phyloP scores from a whole-genome alignment of 2,329 filamentous ascomycete species.

The Neophaeococcomyces aloes region DNA sequence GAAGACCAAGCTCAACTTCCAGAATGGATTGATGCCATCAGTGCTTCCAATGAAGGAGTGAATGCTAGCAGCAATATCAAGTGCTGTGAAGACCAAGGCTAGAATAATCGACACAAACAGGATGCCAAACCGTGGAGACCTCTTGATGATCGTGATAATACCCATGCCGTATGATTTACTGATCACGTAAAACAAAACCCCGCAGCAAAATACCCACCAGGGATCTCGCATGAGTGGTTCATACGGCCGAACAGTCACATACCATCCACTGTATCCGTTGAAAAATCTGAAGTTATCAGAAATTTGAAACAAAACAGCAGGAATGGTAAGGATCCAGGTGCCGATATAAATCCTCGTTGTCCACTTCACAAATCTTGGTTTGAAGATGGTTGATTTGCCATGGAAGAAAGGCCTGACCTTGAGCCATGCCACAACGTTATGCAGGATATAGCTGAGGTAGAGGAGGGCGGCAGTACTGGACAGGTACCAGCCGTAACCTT shows the following conservation, averaged over 20 bases:
- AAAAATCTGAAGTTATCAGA: conserved; percentile 57
- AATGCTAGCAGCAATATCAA: conserved; percentile 52
- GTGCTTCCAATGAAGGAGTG: conserved; percentile 23
- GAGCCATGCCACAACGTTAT: conserved; percentile 59
- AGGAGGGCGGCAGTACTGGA: conserved; percentile 50
- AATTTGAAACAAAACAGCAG: conserved; percentile 56
- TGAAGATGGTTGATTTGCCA: conserved; percentile 37
- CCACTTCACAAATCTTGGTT: conserved; percentile 17
- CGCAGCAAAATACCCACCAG: conserved; percentile 57
- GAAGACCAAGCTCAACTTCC: conserved; percentile 51
- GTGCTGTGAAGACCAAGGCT: conserved; percentile 48
- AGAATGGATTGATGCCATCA: conserved; percentile 50
- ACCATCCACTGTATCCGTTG: conserved; percentile 44
- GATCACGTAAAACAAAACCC: conserved; percentile 48
- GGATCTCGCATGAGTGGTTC: conserved; percentile 55
- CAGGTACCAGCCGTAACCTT: conserved; percentile 54
- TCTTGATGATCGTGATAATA: conserved; percentile 45
- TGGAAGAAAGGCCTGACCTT: conserved; percentile 53
- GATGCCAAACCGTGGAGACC: conserved; percentile 54
- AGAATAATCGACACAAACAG: conserved; percentile 51
- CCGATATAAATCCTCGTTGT: conserved; percentile 39
- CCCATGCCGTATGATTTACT: conserved; percentile 44
- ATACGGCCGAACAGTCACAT: conserved; percentile 45
- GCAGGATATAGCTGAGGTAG: conserved; percentile 53
- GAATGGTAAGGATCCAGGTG: conserved; percentile 48